Conservation (phyloP, 1,284 basidiomycete genomes). For the Lentinula novae-zelandiae region DNA sequence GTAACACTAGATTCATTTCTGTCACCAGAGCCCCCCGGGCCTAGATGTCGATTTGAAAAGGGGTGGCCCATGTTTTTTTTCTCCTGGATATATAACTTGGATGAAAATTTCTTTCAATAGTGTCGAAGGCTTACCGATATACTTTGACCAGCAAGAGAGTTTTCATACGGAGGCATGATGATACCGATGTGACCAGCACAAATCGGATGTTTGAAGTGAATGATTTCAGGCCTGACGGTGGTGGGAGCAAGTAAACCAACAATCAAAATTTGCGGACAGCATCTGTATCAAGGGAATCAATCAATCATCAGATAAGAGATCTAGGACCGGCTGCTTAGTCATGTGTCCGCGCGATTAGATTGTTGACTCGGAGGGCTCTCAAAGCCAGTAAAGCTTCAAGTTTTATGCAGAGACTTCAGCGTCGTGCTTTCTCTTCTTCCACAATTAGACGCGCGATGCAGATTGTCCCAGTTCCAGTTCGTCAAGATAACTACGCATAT, state of each 20-base stretch:
- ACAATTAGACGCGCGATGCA: slow-evolving; percentile 45
- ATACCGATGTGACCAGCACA: slow-evolving; percentile 6
- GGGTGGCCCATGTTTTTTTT: not conserved
- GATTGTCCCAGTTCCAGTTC: slow-evolving; percentile 73
- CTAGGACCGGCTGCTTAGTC: not conserved
- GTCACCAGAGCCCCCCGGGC: too few relatives aligned
- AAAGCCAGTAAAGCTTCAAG: too few relatives aligned
- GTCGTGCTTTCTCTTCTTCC: slow-evolving; percentile 5
- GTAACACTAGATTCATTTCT: too few relatives aligned
- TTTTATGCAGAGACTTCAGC: not conserved
- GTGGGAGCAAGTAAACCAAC: not conserved
- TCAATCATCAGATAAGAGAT: not conserved
- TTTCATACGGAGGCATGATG: not conserved
- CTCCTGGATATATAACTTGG: not conserved
- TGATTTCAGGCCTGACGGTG: not conserved
- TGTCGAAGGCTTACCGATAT: not conserved
- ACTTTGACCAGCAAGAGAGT: not conserved
- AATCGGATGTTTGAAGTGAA: not conserved
- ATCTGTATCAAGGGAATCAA: too few relatives aligned
- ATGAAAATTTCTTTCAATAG: not conserved
- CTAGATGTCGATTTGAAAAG: not conserved
- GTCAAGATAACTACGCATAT: slow-evolving; percentile 88
- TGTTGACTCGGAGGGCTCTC: too few relatives aligned
- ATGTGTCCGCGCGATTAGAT: not conserved
- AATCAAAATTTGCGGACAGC: not conserved